These are phyloP conservation scores for Cladosporium austrohemisphaericum DNA, from an alignment of 2,329 filamentous ascomycete species.

Conservation along the genomic window DNA sequence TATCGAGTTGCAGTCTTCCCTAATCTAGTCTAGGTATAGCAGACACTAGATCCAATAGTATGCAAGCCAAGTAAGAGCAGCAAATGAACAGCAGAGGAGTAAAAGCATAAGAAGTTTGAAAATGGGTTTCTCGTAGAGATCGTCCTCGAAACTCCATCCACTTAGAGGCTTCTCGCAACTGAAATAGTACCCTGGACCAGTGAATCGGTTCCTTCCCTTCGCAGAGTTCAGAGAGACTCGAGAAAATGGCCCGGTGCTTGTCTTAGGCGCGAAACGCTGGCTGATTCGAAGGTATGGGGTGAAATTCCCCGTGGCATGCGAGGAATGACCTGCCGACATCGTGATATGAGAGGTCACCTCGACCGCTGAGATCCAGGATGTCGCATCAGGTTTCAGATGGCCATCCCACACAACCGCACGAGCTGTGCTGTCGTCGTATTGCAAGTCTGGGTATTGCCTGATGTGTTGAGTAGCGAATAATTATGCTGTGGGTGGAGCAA, in stretches of 20 bases:
- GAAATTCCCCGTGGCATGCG: too few species aligned
- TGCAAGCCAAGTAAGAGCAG: too few species aligned
- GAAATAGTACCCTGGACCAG: background rate
- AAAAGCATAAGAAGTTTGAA: background rate
- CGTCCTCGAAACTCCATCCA: background rate
- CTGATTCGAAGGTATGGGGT: background rate
- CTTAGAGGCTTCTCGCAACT: background rate
- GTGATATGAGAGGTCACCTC: background rate
- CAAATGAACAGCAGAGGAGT: too few species aligned
- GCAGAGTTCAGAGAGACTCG: background rate
- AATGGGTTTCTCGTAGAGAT: background rate
- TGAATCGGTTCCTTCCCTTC: background rate
- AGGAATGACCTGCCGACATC: too few species aligned
- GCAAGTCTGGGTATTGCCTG: too few species aligned
- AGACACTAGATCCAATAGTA: too few species aligned
- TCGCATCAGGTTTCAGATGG: background rate
- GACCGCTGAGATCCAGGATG: background rate
- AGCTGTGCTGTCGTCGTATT: background rate
- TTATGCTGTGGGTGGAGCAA: too few species aligned
- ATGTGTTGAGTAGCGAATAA: too few species aligned
- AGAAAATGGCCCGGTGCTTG: background rate
- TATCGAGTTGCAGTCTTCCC: too few species aligned
- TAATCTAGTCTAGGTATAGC: too few species aligned
- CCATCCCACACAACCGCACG: background rate
- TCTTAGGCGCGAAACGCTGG: background rate